Conservation (phyloP, 2,329 filamentous ascomycete species). For the Allantophomopsis lycopodina region DNA sequence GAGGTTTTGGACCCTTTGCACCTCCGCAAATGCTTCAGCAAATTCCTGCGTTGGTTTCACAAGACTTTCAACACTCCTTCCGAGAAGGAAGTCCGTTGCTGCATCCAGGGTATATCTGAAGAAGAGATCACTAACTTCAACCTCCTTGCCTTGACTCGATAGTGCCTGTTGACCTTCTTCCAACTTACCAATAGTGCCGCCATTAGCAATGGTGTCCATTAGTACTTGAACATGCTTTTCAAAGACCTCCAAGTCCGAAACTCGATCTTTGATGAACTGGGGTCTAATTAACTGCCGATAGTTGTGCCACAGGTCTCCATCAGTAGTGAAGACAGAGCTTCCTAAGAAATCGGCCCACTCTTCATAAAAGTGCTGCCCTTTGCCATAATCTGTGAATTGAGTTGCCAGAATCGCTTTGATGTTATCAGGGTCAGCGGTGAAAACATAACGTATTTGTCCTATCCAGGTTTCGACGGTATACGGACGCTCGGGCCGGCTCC, state of each 20-base stretch:
- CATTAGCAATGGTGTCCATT: conserved; percentile 51
- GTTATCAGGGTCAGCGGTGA: conserved; percentile 78
- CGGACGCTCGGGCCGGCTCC: conserved; percentile 8
- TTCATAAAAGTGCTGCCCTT: conserved; percentile 59
- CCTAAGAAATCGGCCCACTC: conserved; percentile 69
- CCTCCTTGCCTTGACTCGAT: conserved; percentile 39
- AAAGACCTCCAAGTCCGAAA: conserved; percentile 70
- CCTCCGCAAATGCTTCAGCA: conserved; percentile 68
- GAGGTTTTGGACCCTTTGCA: conserved; percentile 60
- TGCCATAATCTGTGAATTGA: conserved; percentile 76
- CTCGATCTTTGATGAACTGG: conserved; percentile 74
- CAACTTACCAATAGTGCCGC: conserved; percentile 48
- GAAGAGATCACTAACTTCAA: conserved; percentile 66
- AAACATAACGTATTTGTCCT: conserved; percentile 44
- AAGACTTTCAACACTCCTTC: conserved; percentile 52
- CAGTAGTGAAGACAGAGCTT: conserved; percentile 67
- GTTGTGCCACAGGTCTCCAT: conserved; percentile 65
- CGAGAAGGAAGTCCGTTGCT: conserved; percentile 76
- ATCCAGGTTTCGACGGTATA: conserved; percentile 48
- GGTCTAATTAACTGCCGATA: conserved; percentile 74
- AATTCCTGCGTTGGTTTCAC: conserved; percentile 49
- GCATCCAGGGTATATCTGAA: conserved; percentile 79
- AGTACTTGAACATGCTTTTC: conserved; percentile 65
- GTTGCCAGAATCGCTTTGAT: conserved; percentile 83
- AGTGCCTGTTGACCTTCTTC: conserved; percentile 23